phyloP scores from a whole-genome alignment of 139 green algal genomes.

The Haematococcus sp. region DNA sequence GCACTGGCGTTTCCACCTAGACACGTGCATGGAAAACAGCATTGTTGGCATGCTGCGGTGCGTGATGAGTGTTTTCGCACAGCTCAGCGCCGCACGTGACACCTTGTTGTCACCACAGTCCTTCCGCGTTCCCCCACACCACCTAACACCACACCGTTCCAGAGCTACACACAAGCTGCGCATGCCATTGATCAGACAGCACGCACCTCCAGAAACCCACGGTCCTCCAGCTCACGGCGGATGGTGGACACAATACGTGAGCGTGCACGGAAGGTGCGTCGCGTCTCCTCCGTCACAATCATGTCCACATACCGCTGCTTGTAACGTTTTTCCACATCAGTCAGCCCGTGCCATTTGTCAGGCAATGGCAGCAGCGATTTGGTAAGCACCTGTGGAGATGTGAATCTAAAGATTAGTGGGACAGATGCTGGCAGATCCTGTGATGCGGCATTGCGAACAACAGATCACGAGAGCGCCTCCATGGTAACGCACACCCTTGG shows the following conservation, averaged over 20 bases:
- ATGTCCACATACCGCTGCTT: constrained; percentile 91
- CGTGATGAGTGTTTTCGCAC: constrained; percentile 91
- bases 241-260: constrained; percentile 76
- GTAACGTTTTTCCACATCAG: constrained; percentile 95
- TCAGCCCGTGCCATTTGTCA: constrained; percentile 97
- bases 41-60: constrained; percentile 76
- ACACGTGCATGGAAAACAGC: background rate
- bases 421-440: too few relatives aligned
- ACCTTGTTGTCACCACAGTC: constrained; percentile 35
- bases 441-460: too few relatives aligned
- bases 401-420: background rate
- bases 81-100: constrained; percentile 88
- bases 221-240: constrained; percentile 78
- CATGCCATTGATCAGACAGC: too few relatives aligned
- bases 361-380: constrained; percentile 94
- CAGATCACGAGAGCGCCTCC: too few relatives aligned
- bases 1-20: constrained; percentile 76
- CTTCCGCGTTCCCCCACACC: background rate
- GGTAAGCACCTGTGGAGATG: constrained; percentile 75
- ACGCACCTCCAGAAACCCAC: constrained; percentile 68
- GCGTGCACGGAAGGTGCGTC: constrained; percentile 75
- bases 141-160: background rate
- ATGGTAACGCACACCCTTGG: too few relatives aligned
- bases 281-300: constrained; percentile 86
- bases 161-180: background rate